Percentiles rank a stretch among this genome's conserved stretches.
phyloP scores from a whole-genome alignment of 2,329 filamentous ascomycete species.

The Chaetomiaceae sp. region DNA sequence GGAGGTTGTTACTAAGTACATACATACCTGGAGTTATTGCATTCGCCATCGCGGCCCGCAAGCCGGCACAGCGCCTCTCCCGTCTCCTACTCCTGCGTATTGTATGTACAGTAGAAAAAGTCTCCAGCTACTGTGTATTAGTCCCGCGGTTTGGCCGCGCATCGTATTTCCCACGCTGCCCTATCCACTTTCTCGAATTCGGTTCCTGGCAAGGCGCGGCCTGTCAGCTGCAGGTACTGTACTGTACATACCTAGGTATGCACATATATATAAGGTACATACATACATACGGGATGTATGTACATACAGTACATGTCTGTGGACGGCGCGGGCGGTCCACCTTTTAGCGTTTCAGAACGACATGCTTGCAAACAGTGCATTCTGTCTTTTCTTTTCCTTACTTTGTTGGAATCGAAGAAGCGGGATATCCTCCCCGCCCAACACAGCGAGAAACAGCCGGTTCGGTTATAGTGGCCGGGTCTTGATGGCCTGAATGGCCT shows the following conservation, averaged over 20 bases:
- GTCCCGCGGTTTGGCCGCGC: no score
- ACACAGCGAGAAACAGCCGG: slow-evolving; percentile 24
- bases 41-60: background rate
- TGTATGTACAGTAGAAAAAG: no score
- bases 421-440: background rate
- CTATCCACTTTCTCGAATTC: background rate
- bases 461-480: slow-evolving; percentile 26
- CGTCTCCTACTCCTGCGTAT: no score
- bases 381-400: background rate
- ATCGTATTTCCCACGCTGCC: no score
- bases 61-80: background rate
- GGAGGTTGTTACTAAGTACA: no score
- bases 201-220: background rate
- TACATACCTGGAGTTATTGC: background rate
- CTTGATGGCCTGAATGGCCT: slow-evolving; percentile 16
- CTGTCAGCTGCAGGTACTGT: background rate
- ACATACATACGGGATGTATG: no score
- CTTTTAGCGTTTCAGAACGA: no score
- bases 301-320: no score
- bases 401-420: background rate
- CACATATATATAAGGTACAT: no score
- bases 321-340: no score
- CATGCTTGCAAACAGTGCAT: background rate
- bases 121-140: no score
- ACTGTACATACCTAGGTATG: no score